Base-by-base conservation (phyloP, 2,329 filamentous ascomycete genomes). In the Plenodomus tracheiphilus region DNA sequence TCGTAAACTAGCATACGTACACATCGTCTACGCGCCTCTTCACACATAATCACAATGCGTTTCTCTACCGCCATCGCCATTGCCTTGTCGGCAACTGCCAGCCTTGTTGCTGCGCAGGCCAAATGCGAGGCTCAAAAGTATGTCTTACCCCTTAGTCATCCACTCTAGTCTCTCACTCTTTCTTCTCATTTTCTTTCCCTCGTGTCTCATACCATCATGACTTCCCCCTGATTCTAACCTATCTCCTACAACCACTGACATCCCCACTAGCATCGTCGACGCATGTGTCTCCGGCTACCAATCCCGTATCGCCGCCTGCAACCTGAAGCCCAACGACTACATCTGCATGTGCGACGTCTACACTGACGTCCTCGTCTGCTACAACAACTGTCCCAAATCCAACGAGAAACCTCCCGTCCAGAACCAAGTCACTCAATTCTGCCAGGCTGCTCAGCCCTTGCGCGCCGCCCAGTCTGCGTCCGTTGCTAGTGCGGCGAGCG, bases 341-440 rank as follows among this genome's bases (percentile, higher is more conserved):
- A 69, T 74, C 59, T 86, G 84, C 71, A 74, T 85, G 22, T 87
- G 84, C 71, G 72, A 77, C 41, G 77, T 81, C 58, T 81, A 79
- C 67, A 77, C 65, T 32, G 76, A 80, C 44, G 73, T 83, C 30
- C 58, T 81, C 56, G 81, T 77, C 25, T 86, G 84, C 79, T 86
- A 84, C 75, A 80, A 81, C 75, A 83, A 84, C 75, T 86, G 85
- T 74, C 82, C 83, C 43, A 69, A 74, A 56, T 76, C 79, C 60
- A 53, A 73, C 15, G 69, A 65, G 39, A 61, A 51, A 50, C 42
- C 59, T 4, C 61, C 68, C 0, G 66, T 70, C 36, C 47, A 72
- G 59, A 69, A 68, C 58, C 61, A 67, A 53, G 68, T 71, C 16
- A 68, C 62, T 2, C 56, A 59, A 32, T 73, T 54, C 66, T 79